Evolutionary conservation across 805 yeast genomes (phyloP).

Genomic region (Lachancea fermentati): DNA sequence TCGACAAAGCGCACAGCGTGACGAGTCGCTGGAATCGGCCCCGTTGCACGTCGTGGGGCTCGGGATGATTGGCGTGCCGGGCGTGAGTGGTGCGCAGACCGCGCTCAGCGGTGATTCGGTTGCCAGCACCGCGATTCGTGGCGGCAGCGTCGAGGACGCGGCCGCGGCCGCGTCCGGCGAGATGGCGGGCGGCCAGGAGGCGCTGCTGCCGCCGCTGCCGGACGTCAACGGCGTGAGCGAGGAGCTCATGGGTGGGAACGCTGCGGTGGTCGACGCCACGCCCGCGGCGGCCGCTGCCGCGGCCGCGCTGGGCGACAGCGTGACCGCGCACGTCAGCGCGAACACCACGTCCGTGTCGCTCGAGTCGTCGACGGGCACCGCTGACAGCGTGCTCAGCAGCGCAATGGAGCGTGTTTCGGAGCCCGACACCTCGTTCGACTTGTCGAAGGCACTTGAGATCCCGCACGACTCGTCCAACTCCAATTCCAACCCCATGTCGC

Average conservation of each 20-base stretch:
- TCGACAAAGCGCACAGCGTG: slow-evolving; percentile 1
- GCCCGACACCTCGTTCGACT: slow-evolving; percentile 20
- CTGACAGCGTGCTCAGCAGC: slow-evolving; percentile 4
- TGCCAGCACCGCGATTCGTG: neutral
- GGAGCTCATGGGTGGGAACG: slow-evolving; percentile 5
- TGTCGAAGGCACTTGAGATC: slow-evolving; percentile 30
- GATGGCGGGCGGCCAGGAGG: slow-evolving; percentile 2
- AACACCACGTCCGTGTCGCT: slow-evolving; percentile 1
- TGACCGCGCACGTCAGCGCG: neutral
- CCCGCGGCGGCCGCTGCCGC: slow-evolving; percentile 1
- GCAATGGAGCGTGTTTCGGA: slow-evolving; percentile 9
- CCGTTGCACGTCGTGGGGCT: neutral
- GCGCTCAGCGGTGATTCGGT: no score
- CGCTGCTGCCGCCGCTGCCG: slow-evolving; percentile 11
- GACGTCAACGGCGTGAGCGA: slow-evolving; percentile 7
- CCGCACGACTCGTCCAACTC: slow-evolving; percentile 10
- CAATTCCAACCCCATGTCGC: slow-evolving; percentile 3
- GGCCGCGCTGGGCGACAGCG: neutral
- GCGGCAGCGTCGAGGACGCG: neutral
- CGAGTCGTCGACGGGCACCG: slow-evolving; percentile 2
- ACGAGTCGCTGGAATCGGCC: neutral
- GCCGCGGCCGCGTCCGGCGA: slow-evolving; percentile 1
- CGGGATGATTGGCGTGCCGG: neutral
- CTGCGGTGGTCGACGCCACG: slow-evolving; percentile 4
- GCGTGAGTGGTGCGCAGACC: neutral